These are phyloP conservation scores for Penicillium olsonii DNA, from an alignment of 2,329 filamentous ascomycete species.

Conservation along the genomic window DNA sequence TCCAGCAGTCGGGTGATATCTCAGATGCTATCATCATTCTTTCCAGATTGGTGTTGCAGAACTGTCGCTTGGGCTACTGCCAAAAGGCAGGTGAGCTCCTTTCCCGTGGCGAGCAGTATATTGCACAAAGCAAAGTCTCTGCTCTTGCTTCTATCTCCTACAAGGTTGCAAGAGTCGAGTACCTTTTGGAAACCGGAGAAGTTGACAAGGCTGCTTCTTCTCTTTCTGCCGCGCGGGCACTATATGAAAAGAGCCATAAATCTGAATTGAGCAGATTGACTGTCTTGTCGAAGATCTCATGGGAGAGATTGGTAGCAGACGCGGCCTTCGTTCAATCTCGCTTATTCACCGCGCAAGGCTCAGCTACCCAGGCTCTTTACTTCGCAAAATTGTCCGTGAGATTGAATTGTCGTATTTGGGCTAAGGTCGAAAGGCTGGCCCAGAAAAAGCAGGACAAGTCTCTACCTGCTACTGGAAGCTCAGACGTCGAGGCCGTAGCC, in stretches of 20 bases:
- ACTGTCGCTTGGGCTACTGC: constrained; percentile 62
- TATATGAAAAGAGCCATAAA: constrained; percentile 36
- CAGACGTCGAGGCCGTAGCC: constrained; percentile 39
- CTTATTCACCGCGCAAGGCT: constrained; percentile 60
- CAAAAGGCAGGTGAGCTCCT: constrained; percentile 61
- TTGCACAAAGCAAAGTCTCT: constrained; percentile 43
- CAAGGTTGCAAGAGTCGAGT: constrained; percentile 73
- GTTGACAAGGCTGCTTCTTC: constrained; percentile 57
- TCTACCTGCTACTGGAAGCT: constrained; percentile 20
- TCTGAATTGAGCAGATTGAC: constrained; percentile 35
- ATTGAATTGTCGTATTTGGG: constrained; percentile 54
- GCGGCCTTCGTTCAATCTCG: constrained; percentile 66
- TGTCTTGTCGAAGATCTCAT: constrained; percentile 43
- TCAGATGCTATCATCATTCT: constrained; percentile 46
- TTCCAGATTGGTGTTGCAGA: constrained; percentile 55
- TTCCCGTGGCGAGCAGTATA: constrained; percentile 57
- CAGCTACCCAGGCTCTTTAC: constrained; percentile 47
- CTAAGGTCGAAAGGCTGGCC: constrained; percentile 50
- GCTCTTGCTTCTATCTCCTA: constrained; percentile 56
- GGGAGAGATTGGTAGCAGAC: constrained; percentile 59
- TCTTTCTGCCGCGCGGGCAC: constrained; percentile 28
- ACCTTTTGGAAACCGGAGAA: constrained; percentile 67
- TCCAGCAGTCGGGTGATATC: constrained; percentile 39
- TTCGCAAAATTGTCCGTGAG: constrained; percentile 52
- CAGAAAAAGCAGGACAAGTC: constrained; percentile 37